Percentiles rank a stretch among this genome's conserved stretches.
Conservation (phyloP, 768 basidiomycete species). For the Suillus subalutaceus region DNA sequence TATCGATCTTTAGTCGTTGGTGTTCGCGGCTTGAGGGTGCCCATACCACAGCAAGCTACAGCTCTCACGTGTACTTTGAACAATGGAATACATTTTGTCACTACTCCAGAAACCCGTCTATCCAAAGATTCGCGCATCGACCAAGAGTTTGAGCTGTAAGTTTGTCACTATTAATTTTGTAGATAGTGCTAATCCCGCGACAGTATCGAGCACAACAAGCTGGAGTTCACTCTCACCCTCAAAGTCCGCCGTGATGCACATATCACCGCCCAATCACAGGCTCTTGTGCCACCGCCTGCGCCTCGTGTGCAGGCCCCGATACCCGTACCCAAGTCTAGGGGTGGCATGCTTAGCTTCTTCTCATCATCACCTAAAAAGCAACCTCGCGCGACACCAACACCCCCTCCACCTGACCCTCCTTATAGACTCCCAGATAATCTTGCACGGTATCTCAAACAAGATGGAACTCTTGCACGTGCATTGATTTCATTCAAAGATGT, state of each 20-base stretch:
- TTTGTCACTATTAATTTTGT: constrained; percentile 14
- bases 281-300: constrained; percentile 52
- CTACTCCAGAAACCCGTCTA: constrained; percentile 78
- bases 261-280: constrained; percentile 76
- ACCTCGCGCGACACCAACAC: constrained; percentile 42
- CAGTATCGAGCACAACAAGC: constrained; percentile 91
- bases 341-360: constrained; percentile 77
- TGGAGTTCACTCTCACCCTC: constrained; percentile 91
- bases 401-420: constrained; percentile 37
- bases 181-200: background rate
- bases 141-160: constrained; percentile 91
- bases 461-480: constrained; percentile 86
- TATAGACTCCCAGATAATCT: constrained; percentile 71
- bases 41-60: constrained; percentile 77
- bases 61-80: constrained; percentile 86
- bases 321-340: constrained; percentile 56
- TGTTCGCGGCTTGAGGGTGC: constrained; percentile 72
- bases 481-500: constrained; percentile 91
- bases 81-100: constrained; percentile 96
- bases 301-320: constrained; percentile 43
- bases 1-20: constrained; percentile 59
- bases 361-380: constrained; percentile 75
- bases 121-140: constrained; percentile 65
- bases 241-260: constrained; percentile 88
- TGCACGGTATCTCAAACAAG: constrained; percentile 79